These are phyloP conservation scores for Pelagophyceae sp. DNA, from an alignment of 352 stramenopile genomes.

Conservation along the genomic window DNA sequence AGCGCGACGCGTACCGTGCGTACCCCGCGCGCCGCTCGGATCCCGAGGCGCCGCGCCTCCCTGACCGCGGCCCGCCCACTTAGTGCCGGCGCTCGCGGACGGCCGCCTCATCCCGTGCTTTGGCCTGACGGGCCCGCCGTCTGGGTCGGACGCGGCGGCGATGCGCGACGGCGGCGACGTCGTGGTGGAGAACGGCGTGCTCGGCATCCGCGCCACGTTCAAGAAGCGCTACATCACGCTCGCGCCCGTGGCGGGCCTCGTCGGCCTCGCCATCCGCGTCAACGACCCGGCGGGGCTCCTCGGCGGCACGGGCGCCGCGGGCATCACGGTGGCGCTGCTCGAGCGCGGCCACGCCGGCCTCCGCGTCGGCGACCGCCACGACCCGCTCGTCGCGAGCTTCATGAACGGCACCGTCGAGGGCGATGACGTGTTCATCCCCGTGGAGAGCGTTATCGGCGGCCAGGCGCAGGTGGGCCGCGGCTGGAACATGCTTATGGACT, in stretches of 20 bases:
- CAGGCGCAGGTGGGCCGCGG: slow-evolving; percentile 88
- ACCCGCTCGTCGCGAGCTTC: slow-evolving; percentile 87
- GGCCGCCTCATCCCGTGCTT: slow-evolving; percentile 94
- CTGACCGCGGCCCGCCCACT: too few species aligned
- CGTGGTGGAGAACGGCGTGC: slow-evolving; percentile 77
- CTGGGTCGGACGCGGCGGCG: slow-evolving; percentile 82
- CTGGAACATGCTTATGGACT: slow-evolving; percentile 99
- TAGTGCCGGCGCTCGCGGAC: slow-evolving; percentile 76
- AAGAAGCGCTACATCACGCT: slow-evolving; percentile 98
- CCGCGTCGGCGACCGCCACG: slow-evolving; percentile 85
- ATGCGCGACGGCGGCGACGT: slow-evolving; percentile 82
- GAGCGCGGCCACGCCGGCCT: slow-evolving; percentile 86
- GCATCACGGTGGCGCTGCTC: slow-evolving; percentile 90
- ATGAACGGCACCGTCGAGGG: slow-evolving; percentile 95
- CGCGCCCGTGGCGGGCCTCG: slow-evolving; percentile 89
- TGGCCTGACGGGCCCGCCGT: slow-evolving; percentile 86
- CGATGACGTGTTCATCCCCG: slow-evolving; percentile 93
- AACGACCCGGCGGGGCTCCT: slow-evolving; percentile 84
- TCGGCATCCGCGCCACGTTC: slow-evolving; percentile 88
- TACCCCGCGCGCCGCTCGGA: too few species aligned
- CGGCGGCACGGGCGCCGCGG: slow-evolving; percentile 78
- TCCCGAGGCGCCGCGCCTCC: too few species aligned
- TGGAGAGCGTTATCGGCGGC: slow-evolving; percentile 91
- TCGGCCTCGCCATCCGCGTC: slow-evolving; percentile 90
- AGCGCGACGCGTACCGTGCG: slow-evolving; percentile 93